These are phyloP conservation scores for Kandelia obovata DNA, from an alignment of 345 rosid genomes.

Conservation along the genomic window DNA sequence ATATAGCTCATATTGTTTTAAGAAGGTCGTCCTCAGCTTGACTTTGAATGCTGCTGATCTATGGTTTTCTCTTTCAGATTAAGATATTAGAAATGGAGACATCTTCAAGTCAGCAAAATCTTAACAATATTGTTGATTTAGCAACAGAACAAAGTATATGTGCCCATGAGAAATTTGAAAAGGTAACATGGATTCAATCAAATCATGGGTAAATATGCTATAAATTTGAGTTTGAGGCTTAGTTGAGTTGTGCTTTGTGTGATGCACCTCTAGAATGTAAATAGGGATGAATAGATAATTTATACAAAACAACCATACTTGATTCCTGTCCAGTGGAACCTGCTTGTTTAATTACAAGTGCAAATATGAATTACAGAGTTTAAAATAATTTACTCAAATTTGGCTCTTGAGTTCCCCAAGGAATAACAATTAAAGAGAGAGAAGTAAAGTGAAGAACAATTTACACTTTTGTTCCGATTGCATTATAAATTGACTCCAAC, in stretches of 20 bases:
- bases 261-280: not conserved
- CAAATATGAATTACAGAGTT: too few relatives aligned
- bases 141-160: conserved; percentile 54
- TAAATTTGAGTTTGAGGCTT: not conserved
- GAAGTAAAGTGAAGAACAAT: too few relatives aligned
- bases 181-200: conserved; percentile 43
- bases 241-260: too few relatives aligned
- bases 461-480: too few relatives aligned
- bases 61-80: conserved; percentile 40
- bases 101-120: conserved; percentile 64
- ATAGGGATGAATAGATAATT: not conserved
- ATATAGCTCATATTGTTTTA: not conserved
- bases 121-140: conserved; percentile 45
- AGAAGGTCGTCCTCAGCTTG: not conserved
- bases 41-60: not conserved
- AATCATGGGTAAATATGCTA: conserved; percentile 3
- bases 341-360: too few relatives aligned
- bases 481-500: too few relatives aligned
- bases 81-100: conserved; percentile 61
- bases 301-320: too few relatives aligned
- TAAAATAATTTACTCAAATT: too few relatives aligned
- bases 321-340: too few relatives aligned
- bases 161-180: conserved; percentile 58
- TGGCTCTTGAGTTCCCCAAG: too few relatives aligned
- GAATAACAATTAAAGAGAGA: too few relatives aligned